Base-by-base conservation (phyloP, 2,329 filamentous ascomycete species). In the Truncatella angustata region DNA sequence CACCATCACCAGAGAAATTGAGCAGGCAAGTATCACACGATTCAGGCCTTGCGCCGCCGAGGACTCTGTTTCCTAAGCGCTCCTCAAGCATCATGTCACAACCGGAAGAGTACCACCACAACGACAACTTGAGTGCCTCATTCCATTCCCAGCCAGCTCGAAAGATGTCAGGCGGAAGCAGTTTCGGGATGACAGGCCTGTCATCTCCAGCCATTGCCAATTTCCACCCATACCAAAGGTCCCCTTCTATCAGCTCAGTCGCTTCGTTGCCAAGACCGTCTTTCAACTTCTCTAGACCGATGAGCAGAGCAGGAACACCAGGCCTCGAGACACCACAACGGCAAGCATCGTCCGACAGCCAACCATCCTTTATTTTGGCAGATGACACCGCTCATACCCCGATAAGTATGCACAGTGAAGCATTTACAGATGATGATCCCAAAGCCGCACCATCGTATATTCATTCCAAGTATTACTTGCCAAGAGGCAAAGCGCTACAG, bases 281-380 rank as follows among this genome's bases (percentile, higher is more conserved):
- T 0, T 93, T 95, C 72, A 97, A 99, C 70, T 97, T 97, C 68
- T 97, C 94, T 1, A 82, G 94, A 39, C 94, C 94, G 0, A 73
- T 96, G 55, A 97, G 93, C 68, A 80, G 87, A 64, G 81, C 85
- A 54, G 84, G 84, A 55, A 85, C 80, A 11, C 82, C 82, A 14
- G 72, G 63, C 40, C 72, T 79, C 59, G 82, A 87, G n/a, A 68
- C 73, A 39, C 83, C 84, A 44, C 76, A 77, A 9, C 76, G 84
- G 32, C 84, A 88, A 64, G 75, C 81, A 6, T 87, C 85, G 18
- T 83, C 79, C 4, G 86, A 89, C 60, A 88, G 84, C 61, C 85
- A 88, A 55, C 79, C 80, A 0, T 86, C 84, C 4, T 80, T 87
- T 51, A 70, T 82, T 26, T 73, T 85, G 47, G 76, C 79, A 5